These are phyloP conservation scores for Alnus glutinosa DNA, from an alignment of 306 rosid species.

Conservation along the genomic window DNA sequence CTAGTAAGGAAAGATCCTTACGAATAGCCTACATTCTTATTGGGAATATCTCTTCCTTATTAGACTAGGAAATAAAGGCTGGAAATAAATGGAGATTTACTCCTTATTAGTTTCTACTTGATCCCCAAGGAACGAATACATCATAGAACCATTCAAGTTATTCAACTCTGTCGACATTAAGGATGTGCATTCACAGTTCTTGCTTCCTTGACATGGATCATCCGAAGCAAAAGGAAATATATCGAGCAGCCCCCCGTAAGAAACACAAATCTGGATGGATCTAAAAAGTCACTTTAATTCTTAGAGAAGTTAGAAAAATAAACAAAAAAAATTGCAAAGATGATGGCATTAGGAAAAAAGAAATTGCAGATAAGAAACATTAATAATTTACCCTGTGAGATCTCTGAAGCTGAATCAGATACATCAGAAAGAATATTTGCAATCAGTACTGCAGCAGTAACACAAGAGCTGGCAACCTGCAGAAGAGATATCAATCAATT, in stretches of 20 bases:
- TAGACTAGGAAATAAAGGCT: too few species aligned
- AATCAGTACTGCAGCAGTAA: conserved; percentile 74
- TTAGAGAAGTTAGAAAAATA: not conserved
- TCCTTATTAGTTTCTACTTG: too few species aligned
- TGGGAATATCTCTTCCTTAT: too few species aligned
- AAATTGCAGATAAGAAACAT: conserved; percentile 16
- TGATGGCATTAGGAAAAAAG: not conserved
- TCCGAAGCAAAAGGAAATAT: conserved; percentile 78
- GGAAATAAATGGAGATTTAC: too few species aligned
- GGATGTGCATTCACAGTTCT: too few species aligned
- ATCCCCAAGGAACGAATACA: too few species aligned
- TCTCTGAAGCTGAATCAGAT: conserved; percentile 51
- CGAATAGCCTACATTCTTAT: too few species aligned
- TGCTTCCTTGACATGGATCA: conserved; percentile 58
- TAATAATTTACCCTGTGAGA: conserved; percentile 55
- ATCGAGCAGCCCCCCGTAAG: conserved; percentile 81
- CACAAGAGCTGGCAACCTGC: conserved; percentile 82
- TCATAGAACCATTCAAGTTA: too few species aligned
- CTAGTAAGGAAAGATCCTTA: too few species aligned
- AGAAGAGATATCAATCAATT: conserved; percentile 28
- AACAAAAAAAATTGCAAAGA: conserved; percentile 11
- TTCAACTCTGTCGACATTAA: too few species aligned
- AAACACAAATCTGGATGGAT: conserved; percentile 55
- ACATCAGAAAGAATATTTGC: conserved; percentile 84
- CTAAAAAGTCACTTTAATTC: conserved; percentile 30